Percentiles rank a stretch among this genome's conserved stretches.
Conservation (phyloP, 768 basidiomycete genomes). For the Leucocoprinus sp. region DNA sequence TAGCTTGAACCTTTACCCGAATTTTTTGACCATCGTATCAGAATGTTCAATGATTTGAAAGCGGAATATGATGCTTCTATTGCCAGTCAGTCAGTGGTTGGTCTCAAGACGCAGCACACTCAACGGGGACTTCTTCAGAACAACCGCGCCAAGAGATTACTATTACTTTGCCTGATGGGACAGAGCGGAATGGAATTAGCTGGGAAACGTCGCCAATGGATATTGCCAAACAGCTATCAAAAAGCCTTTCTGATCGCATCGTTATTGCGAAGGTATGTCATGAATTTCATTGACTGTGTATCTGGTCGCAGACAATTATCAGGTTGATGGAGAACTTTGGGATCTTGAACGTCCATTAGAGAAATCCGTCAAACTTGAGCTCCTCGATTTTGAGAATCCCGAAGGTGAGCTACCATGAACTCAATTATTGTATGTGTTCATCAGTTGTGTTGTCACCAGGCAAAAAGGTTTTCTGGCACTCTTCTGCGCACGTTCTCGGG, state of each 20-base stretch:
- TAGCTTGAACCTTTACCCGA: slow-evolving; percentile 78
- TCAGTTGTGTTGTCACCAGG: slow-evolving; percentile 33
- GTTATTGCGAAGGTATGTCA: slow-evolving; percentile 86
- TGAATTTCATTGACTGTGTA: slow-evolving; percentile 1
- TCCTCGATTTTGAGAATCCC: slow-evolving; percentile 88
- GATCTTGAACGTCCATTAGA: slow-evolving; percentile 96
- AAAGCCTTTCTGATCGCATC: slow-evolving; percentile 77
- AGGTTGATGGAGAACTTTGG: slow-evolving; percentile 88
- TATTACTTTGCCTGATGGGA: slow-evolving; percentile 82
- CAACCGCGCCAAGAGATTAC: slow-evolving; percentile 81
- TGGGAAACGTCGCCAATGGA: slow-evolving; percentile 96
- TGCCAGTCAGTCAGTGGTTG: slow-evolving; percentile 40
- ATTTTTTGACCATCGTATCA: slow-evolving; percentile 85
- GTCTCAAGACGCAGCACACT: slow-evolving; percentile 8
- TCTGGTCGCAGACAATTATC: neutral
- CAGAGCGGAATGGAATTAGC: slow-evolving; percentile 72
- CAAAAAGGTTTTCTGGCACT: slow-evolving; percentile 99
- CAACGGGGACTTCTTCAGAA: slow-evolving; percentile 26
- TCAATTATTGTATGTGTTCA: neutral
- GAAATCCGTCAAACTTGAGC: slow-evolving; percentile 64
- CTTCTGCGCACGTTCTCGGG: slow-evolving; percentile 95
- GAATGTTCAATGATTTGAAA: slow-evolving; percentile 83
- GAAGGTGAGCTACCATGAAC: slow-evolving; percentile 49
- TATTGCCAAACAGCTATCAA: slow-evolving; percentile 81
- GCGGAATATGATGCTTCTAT: slow-evolving; percentile 75